Percentiles rank a stretch among this genome's conserved stretches.
These are phyloP conservation scores for Clarireedia hainanense DNA, from an alignment of 2,329 filamentous ascomycete genomes.

Conservation along the genomic window DNA sequence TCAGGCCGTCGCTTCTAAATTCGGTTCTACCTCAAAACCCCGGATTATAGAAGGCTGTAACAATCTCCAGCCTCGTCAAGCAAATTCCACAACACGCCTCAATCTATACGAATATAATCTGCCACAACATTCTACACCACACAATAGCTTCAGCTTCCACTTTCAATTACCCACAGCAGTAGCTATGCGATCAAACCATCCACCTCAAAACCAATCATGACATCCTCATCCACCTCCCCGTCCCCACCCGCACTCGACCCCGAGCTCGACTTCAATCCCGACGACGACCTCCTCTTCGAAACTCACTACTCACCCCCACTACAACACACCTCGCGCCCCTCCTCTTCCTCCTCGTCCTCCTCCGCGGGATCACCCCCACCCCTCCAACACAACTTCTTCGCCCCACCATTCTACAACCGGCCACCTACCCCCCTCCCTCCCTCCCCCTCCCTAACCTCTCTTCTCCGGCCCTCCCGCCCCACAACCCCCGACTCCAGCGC, in stretches of 20 bases:
- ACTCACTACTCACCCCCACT: background rate
- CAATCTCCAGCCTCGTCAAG: too few species aligned
- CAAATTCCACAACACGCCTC: too few species aligned
- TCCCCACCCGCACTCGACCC: background rate
- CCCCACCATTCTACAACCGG: slow-evolving; percentile 91
- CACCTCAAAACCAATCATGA: background rate
- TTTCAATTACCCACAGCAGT: too few species aligned
- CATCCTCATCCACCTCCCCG: slow-evolving; percentile 3
- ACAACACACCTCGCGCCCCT: background rate
- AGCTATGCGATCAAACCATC: too few species aligned
- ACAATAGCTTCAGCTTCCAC: too few species aligned
- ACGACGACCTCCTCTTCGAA: slow-evolving; percentile 3
- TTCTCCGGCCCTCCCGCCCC: slow-evolving; percentile 83
- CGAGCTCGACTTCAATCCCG: background rate
- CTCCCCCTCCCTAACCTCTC: slow-evolving; percentile 83
- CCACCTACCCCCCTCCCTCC: slow-evolving; percentile 93
- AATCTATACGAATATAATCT: too few species aligned
- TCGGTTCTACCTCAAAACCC: too few species aligned
- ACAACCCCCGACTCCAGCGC: slow-evolving; percentile 90
- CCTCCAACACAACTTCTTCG: slow-evolving; percentile 44
- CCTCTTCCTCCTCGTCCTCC: background rate
- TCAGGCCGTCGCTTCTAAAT: too few species aligned
- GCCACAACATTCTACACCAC: too few species aligned
- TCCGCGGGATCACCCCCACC: slow-evolving; percentile 24
- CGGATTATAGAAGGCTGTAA: too few species aligned